A percentile compares a stretch with the other conserved stretches of the same genome.
Conservation (phyloP, 2,329 filamentous ascomycete genomes). For the Acrocalymma vagum region DNA sequence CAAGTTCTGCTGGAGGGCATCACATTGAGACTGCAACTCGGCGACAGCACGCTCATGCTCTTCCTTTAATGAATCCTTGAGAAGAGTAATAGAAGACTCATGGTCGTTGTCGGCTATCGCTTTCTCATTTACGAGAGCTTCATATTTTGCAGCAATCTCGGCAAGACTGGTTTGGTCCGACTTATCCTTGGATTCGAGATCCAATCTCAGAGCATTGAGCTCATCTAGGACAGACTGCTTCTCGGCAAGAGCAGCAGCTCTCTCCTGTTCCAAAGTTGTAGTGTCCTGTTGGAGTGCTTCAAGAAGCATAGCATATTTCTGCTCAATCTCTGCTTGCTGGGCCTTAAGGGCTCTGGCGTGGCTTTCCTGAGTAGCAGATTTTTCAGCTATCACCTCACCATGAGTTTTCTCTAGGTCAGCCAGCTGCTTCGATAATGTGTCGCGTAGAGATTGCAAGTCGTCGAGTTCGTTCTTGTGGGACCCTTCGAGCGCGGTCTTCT, state of each 20-base stretch:
- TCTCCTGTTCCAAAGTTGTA: slow-evolving; percentile 36
- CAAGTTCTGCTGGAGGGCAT: slow-evolving; percentile 30
- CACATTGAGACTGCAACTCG: slow-evolving; percentile 35
- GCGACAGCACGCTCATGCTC: slow-evolving; percentile 33
- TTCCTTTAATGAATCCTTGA: slow-evolving; percentile 35
- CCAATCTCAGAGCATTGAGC: slow-evolving; percentile 27
- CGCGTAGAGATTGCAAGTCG: slow-evolving; percentile 23
- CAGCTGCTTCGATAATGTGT: slow-evolving; percentile 27
- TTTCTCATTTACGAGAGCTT: slow-evolving; percentile 33
- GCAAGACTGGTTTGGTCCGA: slow-evolving; percentile 20
- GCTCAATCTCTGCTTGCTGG: slow-evolving; percentile 37
- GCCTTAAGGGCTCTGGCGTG: slow-evolving; percentile 33
- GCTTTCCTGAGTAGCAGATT: slow-evolving; percentile 22
- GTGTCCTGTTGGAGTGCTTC: slow-evolving; percentile 37
- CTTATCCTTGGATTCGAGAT: slow-evolving; percentile 26
- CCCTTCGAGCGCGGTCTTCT: slow-evolving; percentile 24
- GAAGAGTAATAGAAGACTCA: slow-evolving; percentile 30
- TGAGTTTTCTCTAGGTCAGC: slow-evolving; percentile 32
- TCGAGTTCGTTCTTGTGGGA: slow-evolving; percentile 29
- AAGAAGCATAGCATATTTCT: slow-evolving; percentile 37
- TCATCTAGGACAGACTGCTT: slow-evolving; percentile 37
- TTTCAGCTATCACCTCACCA: slow-evolving; percentile 22
- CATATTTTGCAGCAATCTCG: slow-evolving; percentile 17
- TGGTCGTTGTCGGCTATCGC: slow-evolving; percentile 36
- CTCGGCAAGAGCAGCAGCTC: slow-evolving; percentile 27